Evolutionary conservation across 768 basidiomycete genomes (phyloP).

Genomic region (Podaxis sp.): DNA sequence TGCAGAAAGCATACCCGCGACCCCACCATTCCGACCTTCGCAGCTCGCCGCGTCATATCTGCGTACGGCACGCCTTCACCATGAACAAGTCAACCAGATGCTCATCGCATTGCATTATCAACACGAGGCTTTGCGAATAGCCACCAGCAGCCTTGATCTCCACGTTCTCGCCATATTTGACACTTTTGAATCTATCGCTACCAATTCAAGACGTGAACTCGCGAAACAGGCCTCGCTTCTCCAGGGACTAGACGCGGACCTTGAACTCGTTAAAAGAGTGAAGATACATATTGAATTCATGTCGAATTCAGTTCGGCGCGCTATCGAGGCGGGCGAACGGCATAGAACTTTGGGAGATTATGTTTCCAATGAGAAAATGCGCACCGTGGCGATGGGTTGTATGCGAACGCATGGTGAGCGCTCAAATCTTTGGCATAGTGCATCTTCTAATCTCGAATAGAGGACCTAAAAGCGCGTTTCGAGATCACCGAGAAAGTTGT

Average conservation of each 20-base stretch:
- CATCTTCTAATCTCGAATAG: slow-evolving; percentile 31
- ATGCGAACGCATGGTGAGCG: slow-evolving; percentile 63
- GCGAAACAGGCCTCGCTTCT: slow-evolving; percentile 66
- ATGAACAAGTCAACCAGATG: slow-evolving; percentile 56
- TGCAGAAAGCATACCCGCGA: slow-evolving; percentile 60
- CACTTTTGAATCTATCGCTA: slow-evolving; percentile 63
- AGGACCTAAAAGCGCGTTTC: slow-evolving; percentile 58
- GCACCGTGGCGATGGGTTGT: slow-evolving; percentile 74
- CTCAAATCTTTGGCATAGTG: neutral
- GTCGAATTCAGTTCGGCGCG: slow-evolving; percentile 61
- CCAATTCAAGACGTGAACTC: slow-evolving; percentile 60
- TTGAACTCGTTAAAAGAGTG: slow-evolving; percentile 68
- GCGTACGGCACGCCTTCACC: slow-evolving; percentile 61
- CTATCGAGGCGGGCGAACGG: slow-evolving; percentile 70
- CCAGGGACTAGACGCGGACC: slow-evolving; percentile 63
- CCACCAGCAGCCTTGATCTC: slow-evolving; percentile 69
- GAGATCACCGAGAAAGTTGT: slow-evolving; percentile 55
- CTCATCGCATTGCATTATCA: slow-evolving; percentile 60
- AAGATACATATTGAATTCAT: slow-evolving; percentile 75
- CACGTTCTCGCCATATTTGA: slow-evolving; percentile 71
- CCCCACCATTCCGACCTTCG: slow-evolving; percentile 71
- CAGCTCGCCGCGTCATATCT: slow-evolving; percentile 68
- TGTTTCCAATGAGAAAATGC: slow-evolving; percentile 78
- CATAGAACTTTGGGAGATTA: slow-evolving; percentile 77
- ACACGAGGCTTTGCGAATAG: slow-evolving; percentile 69